Evolutionary conservation across 176 grass and related monocot genomes (phyloP).

Genomic region (Triticum dicoccoides): DNA sequence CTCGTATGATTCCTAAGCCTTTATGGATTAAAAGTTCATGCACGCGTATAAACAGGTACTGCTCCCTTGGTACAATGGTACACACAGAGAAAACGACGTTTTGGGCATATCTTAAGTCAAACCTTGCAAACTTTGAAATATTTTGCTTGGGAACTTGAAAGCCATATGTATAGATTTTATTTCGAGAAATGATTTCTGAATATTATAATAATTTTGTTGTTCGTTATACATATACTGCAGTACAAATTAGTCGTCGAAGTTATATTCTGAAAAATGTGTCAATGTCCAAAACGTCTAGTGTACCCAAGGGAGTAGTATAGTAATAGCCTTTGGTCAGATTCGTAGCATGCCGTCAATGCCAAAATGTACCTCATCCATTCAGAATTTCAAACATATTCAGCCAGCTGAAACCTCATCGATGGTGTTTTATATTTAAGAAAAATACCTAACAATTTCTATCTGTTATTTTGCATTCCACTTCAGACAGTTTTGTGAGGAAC

Average conservation of each 20-base stretch:
- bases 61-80: background rate
- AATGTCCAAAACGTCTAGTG: background rate
- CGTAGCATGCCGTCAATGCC: background rate
- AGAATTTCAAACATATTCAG: background rate
- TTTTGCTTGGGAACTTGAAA: no score
- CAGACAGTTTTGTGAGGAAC: slow-evolving; percentile 37
- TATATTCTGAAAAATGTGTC: background rate
- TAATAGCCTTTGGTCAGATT: background rate
- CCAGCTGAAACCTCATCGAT: background rate
- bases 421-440: background rate
- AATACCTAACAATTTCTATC: background rate
- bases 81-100: background rate
- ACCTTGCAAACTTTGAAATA: background rate
- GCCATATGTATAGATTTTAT: no score
- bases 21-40: background rate
- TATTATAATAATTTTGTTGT: background rate
- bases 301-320: background rate
- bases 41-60: background rate
- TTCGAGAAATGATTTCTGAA: background rate
- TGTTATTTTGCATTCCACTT: background rate
- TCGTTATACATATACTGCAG: background rate
- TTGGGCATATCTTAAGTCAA: background rate
- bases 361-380: background rate
- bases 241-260: background rate
- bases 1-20: background rate